A percentile compares a stretch with the other conserved stretches of the same genome.
Conservation (phyloP, 2,329 filamentous ascomycete species). For the Capronia americana region DNA sequence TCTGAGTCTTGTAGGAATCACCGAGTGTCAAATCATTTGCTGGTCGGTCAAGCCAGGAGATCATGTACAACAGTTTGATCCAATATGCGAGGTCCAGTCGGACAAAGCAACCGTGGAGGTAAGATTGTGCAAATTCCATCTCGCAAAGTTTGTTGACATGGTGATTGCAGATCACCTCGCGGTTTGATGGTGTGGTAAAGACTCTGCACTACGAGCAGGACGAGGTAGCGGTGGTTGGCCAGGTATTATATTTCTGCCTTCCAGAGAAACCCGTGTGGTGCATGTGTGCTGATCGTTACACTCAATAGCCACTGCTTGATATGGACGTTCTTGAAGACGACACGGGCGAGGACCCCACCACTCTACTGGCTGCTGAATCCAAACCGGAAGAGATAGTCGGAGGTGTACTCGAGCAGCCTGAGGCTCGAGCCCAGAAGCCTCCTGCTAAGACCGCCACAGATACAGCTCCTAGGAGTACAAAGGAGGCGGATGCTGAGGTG, state of each 20-base stretch:
- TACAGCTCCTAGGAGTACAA: not conserved
- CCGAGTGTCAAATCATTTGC: conserved; percentile 97
- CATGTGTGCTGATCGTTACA: conserved; percentile 3
- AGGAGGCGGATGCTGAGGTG: not conserved
- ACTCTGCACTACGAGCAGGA: conserved; percentile 94
- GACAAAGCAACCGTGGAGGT: conserved; percentile 84
- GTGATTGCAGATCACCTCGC: conserved; percentile 79
- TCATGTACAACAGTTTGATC: conserved; percentile 95
- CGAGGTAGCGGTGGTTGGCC: conserved; percentile 91
- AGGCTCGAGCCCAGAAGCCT: no score
- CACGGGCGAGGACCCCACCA: no score
- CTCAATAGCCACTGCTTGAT: conserved; percentile 16
- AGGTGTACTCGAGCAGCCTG: no score
- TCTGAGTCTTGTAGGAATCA: conserved; percentile 54
- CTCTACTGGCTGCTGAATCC: no score
- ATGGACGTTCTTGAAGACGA: not conserved
- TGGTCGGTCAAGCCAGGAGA: conserved; percentile 98
- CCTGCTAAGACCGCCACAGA: not conserved
- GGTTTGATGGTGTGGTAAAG: conserved; percentile 93
- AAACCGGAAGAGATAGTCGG: no score
- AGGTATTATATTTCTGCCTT: conserved; percentile 22
- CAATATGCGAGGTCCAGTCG: conserved; percentile 95
- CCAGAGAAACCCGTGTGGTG: not conserved
- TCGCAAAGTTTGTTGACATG: not conserved
- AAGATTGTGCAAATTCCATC: not conserved